Base-by-base conservation (phyloP, 2,329 filamentous ascomycete species). In the Sarocladiaceae sp. region DNA sequence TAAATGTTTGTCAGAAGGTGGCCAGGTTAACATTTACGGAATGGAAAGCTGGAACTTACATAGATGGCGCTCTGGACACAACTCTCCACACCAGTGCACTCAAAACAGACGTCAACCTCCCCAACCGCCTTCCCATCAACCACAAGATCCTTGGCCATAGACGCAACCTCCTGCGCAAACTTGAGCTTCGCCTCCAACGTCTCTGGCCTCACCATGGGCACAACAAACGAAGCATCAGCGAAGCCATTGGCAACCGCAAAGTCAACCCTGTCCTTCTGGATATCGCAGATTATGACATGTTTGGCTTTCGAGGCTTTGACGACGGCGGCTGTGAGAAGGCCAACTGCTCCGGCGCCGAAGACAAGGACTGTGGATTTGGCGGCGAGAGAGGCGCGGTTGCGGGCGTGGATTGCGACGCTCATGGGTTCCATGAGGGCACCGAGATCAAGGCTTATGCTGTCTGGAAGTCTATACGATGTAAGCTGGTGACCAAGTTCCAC, bases 351-450 rank as follows among this genome's bases (percentile, higher is more conserved):
- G 2, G 82, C 80, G 4, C 83, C 83, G 15, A 86, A 71, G 1
- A 86, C 71, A 7, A 86, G 66, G 1, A 80, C 70, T 0, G 71
- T 72, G 2, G 70, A 62, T 18, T 65, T 67, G 1, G 66, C 61
- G 12, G 69, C 64, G 3, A 78, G 62, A 17, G 61, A 59, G 1
- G 77, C 75, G 35, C 80, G 73, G 52, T 73, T 65, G 10, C 69
- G 66, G 12, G 80, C 80, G 60, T 85, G 82, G 61, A 83, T 72
- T 5, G 80, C 81, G 4, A 85, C 82, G 12, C 75, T 73, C 11
- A 85, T 71, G 3, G 82, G 82, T 62, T 85, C 82, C 33, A 77
- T 68, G 0, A 85, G 64, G n/a, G 81, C 81, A 40, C 79, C 82
- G 8, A 75, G 68, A 42, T 79, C 76, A 47, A 77, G 71, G 3